Conservation (phyloP, 176 grass and related monocot species). For the Rhynchospora pubera region DNA sequence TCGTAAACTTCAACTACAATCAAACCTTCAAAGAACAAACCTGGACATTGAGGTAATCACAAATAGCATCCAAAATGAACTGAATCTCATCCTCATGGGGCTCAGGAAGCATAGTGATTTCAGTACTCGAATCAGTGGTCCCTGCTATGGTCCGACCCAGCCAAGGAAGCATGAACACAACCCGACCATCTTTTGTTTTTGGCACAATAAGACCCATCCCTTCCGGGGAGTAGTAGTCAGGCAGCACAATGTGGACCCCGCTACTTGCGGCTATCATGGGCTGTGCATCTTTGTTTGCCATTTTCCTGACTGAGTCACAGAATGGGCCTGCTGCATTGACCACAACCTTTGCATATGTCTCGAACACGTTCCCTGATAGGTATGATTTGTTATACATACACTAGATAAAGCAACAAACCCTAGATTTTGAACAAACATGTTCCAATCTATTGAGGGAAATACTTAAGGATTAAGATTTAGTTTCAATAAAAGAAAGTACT, state of each 20-base stretch:
- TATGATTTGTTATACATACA: constrained; percentile 8
- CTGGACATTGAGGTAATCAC: constrained; percentile 93
- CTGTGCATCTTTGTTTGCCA: constrained; percentile 53
- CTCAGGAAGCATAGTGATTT: constrained; percentile 91
- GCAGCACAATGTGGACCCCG: constrained; percentile 90
- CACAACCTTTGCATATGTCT: constrained; percentile 75
- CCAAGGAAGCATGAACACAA: constrained; percentile 97
- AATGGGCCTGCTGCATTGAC: constrained; percentile 85
- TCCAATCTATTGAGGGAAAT: not conserved
- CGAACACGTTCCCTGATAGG: constrained; percentile 62
- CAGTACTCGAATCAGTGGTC: constrained; percentile 71
- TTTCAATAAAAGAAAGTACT: not conserved
- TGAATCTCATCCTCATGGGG: constrained; percentile 99
- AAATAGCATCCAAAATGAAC: constrained; percentile 90
- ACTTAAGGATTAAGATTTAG: not conserved
- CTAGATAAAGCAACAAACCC: not conserved
- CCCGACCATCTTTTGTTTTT: constrained; percentile 97
- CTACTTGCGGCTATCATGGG: constrained; percentile 83
- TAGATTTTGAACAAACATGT: not conserved
- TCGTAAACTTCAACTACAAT: not conserved
- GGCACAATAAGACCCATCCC: constrained; percentile 93
- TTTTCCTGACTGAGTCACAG: constrained; percentile 82
- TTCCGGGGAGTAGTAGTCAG: constrained; percentile 93
- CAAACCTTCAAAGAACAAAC: constrained; percentile 36
- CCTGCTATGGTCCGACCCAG: constrained; percentile 79